A percentile compares a stretch with the other conserved stretches of the same genome.
Conservation (phyloP, 2,329 filamentous ascomycete genomes). For the Cytospora schulzeri region DNA sequence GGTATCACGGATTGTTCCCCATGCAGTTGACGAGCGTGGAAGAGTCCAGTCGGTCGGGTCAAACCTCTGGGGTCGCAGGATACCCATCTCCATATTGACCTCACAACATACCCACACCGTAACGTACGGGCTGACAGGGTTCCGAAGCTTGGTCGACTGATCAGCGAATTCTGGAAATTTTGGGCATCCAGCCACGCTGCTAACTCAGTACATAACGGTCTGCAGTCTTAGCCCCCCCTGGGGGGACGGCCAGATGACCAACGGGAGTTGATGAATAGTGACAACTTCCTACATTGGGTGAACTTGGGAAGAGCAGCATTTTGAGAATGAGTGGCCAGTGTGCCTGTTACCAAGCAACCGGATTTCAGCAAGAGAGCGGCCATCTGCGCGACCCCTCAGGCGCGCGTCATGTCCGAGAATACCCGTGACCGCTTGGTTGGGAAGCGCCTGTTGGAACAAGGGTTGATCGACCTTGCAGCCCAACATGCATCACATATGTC, state of each 20-base stretch:
- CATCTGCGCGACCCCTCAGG: neutral
- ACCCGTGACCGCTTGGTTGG: neutral
- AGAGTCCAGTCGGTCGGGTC: neutral
- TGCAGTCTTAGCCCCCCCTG: neutral
- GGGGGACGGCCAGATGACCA: neutral
- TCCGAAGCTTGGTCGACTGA: neutral
- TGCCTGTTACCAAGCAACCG: neutral
- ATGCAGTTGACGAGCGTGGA: neutral
- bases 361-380: neutral
- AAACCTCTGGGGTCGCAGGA: too few relatives aligned
- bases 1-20: neutral
- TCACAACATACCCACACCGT: neutral
- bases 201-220: neutral
- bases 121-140: neutral
- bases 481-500: slow-evolving; percentile 12
- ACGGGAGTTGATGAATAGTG: neutral
- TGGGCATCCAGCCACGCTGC: neutral
- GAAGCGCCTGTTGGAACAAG: slow-evolving; percentile 9
- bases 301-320: neutral
- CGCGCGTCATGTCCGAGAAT: neutral
- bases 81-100: neutral
- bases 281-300: neutral
- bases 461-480: slow-evolving; percentile 2
- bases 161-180: neutral
- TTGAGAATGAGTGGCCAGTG: neutral